Evolutionary conservation across 306 rosid genomes (phyloP).

Genomic region (Morella rubra): DNA sequence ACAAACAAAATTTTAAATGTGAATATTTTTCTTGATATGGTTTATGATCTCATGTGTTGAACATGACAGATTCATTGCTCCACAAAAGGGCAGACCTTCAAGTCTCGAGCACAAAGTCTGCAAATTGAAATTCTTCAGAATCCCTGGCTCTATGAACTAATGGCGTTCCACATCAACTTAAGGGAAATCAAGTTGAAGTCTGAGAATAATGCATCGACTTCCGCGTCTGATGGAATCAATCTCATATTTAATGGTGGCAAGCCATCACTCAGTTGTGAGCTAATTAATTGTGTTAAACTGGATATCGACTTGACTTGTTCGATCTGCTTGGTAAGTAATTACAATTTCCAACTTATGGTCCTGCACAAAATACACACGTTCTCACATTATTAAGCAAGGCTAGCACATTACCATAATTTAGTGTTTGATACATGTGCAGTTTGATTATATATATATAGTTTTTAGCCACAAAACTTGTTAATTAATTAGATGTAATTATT

Average conservation of each 20-base stretch:
- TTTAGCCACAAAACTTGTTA: too few species aligned
- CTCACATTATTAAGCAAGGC: neutral
- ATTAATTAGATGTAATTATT: too few species aligned
- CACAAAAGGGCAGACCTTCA: constrained; percentile 81
- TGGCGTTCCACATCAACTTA: constrained; percentile 86
- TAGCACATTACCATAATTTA: neutral
- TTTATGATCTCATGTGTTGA: neutral
- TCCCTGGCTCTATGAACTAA: constrained; percentile 92
- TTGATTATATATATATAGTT: too few species aligned
- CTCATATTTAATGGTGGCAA: constrained; percentile 67
- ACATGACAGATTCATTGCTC: constrained; percentile 73
- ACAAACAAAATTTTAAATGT: neutral
- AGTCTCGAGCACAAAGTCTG: constrained; percentile 73
- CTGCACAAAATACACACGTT: neutral
- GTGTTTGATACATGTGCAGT: too few species aligned
- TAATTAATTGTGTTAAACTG: constrained; percentile 70
- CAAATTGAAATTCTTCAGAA: constrained; percentile 88
- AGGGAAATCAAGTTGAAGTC: constrained; percentile 56
- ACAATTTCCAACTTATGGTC: neutral
- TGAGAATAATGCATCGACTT: constrained; percentile 29
- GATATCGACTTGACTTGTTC: constrained; percentile 90
- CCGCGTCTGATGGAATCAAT: constrained; percentile 58
- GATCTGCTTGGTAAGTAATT: constrained; percentile 75
- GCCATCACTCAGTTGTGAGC: constrained; percentile 82
- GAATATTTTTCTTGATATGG: constrained; percentile 10